Evolutionary conservation across 371 early-diverging fungal genomes (phyloP).

Genomic region (Catenaria anguillulae): DNA sequence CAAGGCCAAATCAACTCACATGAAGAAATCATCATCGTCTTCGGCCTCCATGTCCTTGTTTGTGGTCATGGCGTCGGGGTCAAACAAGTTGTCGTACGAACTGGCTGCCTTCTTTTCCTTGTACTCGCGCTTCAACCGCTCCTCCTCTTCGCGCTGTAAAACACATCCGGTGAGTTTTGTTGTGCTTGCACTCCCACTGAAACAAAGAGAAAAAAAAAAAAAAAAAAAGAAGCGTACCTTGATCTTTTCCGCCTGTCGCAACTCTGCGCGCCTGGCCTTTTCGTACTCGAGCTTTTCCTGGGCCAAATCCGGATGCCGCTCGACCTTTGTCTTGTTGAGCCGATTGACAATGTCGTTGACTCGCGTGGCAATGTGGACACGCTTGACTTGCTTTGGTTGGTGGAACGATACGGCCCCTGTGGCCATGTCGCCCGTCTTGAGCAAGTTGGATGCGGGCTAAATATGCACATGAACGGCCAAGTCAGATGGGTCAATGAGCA

Average conservation of each 20-base stretch:
- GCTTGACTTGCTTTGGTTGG: slow-evolving; percentile 55
- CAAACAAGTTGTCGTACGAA: slow-evolving; percentile 33
- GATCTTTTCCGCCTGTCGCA: no score
- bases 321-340: slow-evolving; percentile 79
- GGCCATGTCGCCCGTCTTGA: slow-evolving; percentile 84
- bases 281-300: slow-evolving; percentile 52
- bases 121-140: slow-evolving; percentile 16
- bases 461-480: neutral
- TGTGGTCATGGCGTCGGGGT: slow-evolving; percentile 38
- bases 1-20: no score
- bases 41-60: slow-evolving; percentile 36
- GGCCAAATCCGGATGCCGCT: slow-evolving; percentile 54
- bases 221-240: no score
- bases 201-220: slow-evolving; percentile 3
- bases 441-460: slow-evolving; percentile 77
- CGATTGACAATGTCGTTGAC: slow-evolving; percentile 77
- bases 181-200: neutral
- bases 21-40: slow-evolving; percentile 56
- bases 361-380: slow-evolving; percentile 59
- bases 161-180: neutral
- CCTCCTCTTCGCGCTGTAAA: slow-evolving; percentile 19
- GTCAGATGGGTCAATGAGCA: no score
- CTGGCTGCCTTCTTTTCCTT: slow-evolving; percentile 25
- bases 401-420: slow-evolving; percentile 88
- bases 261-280: slow-evolving; percentile 35